Evolutionary conservation across 2,329 filamentous ascomycete species (phyloP), one percentile per base, ranked within the genome.

Genomic region (Penicillium sclerotigenum): DNA sequence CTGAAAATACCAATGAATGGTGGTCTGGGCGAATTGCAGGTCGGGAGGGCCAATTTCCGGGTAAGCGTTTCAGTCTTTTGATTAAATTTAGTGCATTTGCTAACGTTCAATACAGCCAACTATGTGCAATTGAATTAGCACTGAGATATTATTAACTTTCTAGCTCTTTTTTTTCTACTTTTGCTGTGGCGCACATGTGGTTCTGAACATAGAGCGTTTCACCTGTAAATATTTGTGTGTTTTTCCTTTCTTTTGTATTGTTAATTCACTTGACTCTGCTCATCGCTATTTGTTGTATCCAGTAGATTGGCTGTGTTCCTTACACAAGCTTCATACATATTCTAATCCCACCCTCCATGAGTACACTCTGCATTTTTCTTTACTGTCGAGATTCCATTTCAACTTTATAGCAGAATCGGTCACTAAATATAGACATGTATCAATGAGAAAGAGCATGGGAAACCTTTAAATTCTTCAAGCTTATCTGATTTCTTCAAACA

Each of bases 1-100:
- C 91, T n/a, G 81, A 83, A 60, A 97, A 96, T 68, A 87, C 90
- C 49, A 97, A 99, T 65, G 94, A 99, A 75, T 99, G 94, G 94
- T 99, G 94, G 94, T 87, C 82, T 9, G 94, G 94, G 36, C 89
- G 85, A 71, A 71, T 96, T 52, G 81, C 88, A 57, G 91, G 89
- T 47, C 88, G 87, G 75, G 80, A 89, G 69, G 94, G 94, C 26
- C 93, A 97, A 71, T 99, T 99, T 73, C 94, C 94, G 77, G 94
- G 94, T 96, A 81, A 71, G 85, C 75, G 52, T 53, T 54, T 29
- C 18, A 31, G 33, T 57, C 16, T 14, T 28, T 28, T 22, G 38
- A 13, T 11, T 18, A 2, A 24, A 13, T 24, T 6, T 16, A 16
- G 29, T 42, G 7, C 22, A 34, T 9, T 9, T 28, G 26, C n/a